Conservation (phyloP, 2,329 filamentous ascomycete genomes). For the Fusarium tuaranense region DNA sequence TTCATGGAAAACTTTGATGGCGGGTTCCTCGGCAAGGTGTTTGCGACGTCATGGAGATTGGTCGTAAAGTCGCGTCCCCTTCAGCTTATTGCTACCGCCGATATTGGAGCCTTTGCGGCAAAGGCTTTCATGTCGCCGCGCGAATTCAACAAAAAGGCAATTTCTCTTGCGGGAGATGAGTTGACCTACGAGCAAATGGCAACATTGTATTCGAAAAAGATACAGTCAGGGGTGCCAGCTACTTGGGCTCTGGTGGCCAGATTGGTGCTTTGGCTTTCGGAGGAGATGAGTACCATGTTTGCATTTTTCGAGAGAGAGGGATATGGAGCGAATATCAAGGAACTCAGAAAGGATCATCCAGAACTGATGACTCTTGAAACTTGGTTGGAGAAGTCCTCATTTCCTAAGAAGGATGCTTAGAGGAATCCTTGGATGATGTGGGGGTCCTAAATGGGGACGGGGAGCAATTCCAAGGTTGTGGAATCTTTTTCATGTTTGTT, state of each 20-base stretch:
- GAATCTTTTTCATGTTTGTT: background rate
- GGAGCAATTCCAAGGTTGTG: no score
- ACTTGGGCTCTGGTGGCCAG: background rate
- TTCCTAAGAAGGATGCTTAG: background rate
- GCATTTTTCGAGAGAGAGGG: background rate
- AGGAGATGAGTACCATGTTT: background rate
- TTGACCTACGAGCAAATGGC: background rate
- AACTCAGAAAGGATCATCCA: background rate
- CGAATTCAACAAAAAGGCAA: background rate
- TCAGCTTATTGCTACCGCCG: constrained; percentile 10
- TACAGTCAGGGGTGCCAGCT: background rate
- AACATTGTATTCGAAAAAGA: background rate
- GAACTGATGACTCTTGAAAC: background rate
- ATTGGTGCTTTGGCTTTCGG: background rate
- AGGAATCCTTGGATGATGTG: background rate
- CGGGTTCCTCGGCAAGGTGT: constrained; percentile 47
- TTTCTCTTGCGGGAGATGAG: background rate
- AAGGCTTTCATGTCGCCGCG: background rate
- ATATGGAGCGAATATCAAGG: background rate
- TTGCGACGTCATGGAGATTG: constrained; percentile 48
- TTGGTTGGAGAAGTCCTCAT: background rate
- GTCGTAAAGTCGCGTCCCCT: constrained; percentile 44
- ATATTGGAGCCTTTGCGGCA: background rate
- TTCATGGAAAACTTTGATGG: constrained; percentile 56
- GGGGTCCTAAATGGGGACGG: background rate